phyloP scores from a whole-genome alignment of 1,139 yeast genomes.

The Pichia sp. region DNA sequence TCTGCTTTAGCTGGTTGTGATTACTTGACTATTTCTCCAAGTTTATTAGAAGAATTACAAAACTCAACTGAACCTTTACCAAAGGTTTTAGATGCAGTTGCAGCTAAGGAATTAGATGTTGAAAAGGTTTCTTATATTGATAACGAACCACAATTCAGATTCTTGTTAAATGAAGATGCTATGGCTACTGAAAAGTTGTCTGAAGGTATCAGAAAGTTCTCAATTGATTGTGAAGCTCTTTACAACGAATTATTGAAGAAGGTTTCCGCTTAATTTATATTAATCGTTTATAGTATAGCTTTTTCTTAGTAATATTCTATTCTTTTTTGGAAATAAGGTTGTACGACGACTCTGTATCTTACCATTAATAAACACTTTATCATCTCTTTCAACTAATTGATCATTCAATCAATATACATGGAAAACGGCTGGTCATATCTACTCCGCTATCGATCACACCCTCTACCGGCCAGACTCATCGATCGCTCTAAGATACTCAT shows the following conservation, averaged over 20 bases:
- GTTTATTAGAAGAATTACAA: conserved; percentile 80
- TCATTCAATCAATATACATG: too few species aligned
- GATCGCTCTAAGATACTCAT: too few species aligned
- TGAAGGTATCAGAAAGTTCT: conserved; percentile 96
- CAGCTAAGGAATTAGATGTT: conserved; percentile 42
- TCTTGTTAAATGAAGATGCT: conserved; percentile 87
- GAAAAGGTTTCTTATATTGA: conserved; percentile 76
- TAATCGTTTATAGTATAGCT: too few species aligned
- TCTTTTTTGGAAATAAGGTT: too few species aligned
- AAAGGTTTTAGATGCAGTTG: conserved; percentile 58
- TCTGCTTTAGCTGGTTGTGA: conserved; percentile 97
- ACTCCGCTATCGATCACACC: too few species aligned
- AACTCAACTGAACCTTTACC: conserved; percentile 77
- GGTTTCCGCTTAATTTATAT: conserved; percentile 36
- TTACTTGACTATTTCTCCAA: conserved; percentile 92
- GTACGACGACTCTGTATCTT: too few species aligned
- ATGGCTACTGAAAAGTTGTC: conserved; percentile 98
- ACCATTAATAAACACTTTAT: too few species aligned
- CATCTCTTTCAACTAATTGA: too few species aligned
- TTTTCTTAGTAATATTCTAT: too few species aligned
- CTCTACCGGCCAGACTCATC: too few species aligned
- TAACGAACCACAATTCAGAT: conserved; percentile 88
- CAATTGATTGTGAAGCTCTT: conserved; percentile 88
- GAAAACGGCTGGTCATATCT: too few species aligned
- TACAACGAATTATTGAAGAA: conserved; percentile 70